Evolutionary conservation across 2,329 filamentous ascomycete species (phyloP), one percentile per base, ranked within the genome.

Genomic region (Ciborinia camelliae): DNA sequence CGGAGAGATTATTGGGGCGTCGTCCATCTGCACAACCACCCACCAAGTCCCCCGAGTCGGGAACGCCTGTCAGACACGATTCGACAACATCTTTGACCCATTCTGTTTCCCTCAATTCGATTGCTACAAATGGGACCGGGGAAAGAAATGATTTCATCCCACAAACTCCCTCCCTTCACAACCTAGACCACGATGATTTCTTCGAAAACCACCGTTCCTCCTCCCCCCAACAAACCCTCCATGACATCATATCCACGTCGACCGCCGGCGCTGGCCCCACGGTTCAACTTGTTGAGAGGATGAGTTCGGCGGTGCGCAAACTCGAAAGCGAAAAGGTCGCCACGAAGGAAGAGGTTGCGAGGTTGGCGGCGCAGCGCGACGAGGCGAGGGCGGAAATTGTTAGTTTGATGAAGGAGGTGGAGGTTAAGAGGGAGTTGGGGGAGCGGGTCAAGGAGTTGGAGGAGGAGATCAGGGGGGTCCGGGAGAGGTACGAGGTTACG

Each of bases 311-410:
- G 0, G 93, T 99, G 52, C 90, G 95, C 12, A 86, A 94, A 7
- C 81, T 99, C 0, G 95, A 99, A 75, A 91, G 87, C 57, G 95
- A 99, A 75, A 96, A 96, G 74, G 91, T 95, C 1, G 90, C 89
- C 1, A 88, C 89, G 18, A 92, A 90, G 73, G 95, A 99, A 74
- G 95, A 99, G 76, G 82, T 97, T 69, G 81, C 84, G 0, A 83
- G 94, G 9, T 84, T 99, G 23, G 87, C 87, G 7, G 82, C 84
- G n/a, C 95, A 99, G 76, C 85, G 95, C 54, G 95, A 99, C 73
- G 92, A 97, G 75, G 92, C 94, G 3, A 83, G 95, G n/a, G 84
- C 88, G 61, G 92, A 98, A 77, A 92, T 98, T n/a, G 91, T 97
- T 5, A 80, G 84, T 20, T 79, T 98, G 63, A 96, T 99, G 90